These are phyloP conservation scores for Cenococcum geophilum DNA, from an alignment of 495 filamentous ascomycete species.

Conservation along the genomic window DNA sequence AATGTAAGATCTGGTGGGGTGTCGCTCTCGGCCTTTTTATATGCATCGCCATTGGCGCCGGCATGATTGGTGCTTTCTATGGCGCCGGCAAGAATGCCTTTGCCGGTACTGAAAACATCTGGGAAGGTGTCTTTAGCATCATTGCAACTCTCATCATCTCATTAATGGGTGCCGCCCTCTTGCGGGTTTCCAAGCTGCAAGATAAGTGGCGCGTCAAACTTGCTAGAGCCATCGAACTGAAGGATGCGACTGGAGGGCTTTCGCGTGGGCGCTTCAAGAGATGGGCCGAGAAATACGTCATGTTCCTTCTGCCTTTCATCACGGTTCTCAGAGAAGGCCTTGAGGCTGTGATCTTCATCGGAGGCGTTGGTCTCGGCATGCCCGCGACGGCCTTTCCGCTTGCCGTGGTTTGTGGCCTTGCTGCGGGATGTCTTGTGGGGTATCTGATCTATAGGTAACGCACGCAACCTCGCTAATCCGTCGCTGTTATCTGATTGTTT, in stretches of 20 bases:
- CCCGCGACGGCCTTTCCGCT: conserved; percentile 70
- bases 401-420: conserved; percentile 61
- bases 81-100: conserved; percentile 59
- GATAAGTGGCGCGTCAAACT: conserved; percentile 81
- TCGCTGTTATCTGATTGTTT: background rate
- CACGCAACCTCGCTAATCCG: background rate
- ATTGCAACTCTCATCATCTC: conserved; percentile 71
- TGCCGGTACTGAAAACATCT: conserved; percentile 60
- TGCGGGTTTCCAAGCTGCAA: conserved; percentile 78
- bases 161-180: conserved; percentile 67
- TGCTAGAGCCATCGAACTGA: conserved; percentile 55
- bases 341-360: conserved; percentile 76
- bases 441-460: conserved; percentile 73
- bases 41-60: conserved; percentile 62
- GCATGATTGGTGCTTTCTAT: conserved; percentile 77
- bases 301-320: conserved; percentile 78
- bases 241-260: conserved; percentile 31
- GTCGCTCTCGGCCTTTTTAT: conserved; percentile 56
- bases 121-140: conserved; percentile 70
- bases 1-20: conserved; percentile 64
- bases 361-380: conserved; percentile 68
- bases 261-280: conserved; percentile 47
- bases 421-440: conserved; percentile 57
- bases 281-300: conserved; percentile 68
- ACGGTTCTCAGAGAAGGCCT: conserved; percentile 79